A percentile compares a stretch with the other conserved stretches of the same genome.
Conservation (phyloP, 164 flowering plant species). For the Annona squamosa region DNA sequence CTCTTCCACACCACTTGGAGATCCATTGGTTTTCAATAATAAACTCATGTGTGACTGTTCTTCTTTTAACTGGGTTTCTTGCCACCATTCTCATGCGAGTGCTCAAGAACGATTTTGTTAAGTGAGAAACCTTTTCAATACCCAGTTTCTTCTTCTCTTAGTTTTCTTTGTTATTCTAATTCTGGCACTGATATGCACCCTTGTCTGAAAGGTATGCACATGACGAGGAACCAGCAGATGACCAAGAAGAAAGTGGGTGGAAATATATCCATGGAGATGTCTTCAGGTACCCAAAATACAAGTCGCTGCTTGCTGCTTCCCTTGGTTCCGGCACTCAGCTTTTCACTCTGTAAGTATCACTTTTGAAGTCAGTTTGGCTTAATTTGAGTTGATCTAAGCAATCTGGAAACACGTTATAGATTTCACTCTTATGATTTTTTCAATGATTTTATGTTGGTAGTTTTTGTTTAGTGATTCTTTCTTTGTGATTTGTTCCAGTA, state of each 20-base stretch:
- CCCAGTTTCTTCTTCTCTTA: not conserved
- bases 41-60: slow-evolving; percentile 38
- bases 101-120: slow-evolving; percentile 36
- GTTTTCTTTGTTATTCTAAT: not conserved
- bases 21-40: slow-evolving; percentile 41
- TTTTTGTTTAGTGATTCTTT: not conserved
- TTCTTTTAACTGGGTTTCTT: slow-evolving; percentile 35
- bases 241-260: slow-evolving; percentile 41
- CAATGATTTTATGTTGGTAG: not conserved
- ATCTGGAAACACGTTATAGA: not conserved
- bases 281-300: slow-evolving; percentile 33
- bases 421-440: not conserved
- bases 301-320: slow-evolving; percentile 34
- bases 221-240: slow-evolving; percentile 35
- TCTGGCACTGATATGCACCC: not conserved
- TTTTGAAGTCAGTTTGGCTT: not conserved
- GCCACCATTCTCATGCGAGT: slow-evolving; percentile 42
- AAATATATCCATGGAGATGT: slow-evolving; percentile 41
- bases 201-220: slow-evolving; percentile 26
- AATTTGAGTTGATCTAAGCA: not conserved
- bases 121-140: slow-evolving; percentile 15
- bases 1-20: slow-evolving; percentile 35
- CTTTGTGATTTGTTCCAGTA: slow-evolving; percentile 19
- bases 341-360: slow-evolving; percentile 29
- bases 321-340: slow-evolving; percentile 40